Percentiles rank a stretch among this genome's conserved stretches.
phyloP scores from a whole-genome alignment of 2,329 filamentous ascomycete species.

The Hypoxylon sp. region DNA sequence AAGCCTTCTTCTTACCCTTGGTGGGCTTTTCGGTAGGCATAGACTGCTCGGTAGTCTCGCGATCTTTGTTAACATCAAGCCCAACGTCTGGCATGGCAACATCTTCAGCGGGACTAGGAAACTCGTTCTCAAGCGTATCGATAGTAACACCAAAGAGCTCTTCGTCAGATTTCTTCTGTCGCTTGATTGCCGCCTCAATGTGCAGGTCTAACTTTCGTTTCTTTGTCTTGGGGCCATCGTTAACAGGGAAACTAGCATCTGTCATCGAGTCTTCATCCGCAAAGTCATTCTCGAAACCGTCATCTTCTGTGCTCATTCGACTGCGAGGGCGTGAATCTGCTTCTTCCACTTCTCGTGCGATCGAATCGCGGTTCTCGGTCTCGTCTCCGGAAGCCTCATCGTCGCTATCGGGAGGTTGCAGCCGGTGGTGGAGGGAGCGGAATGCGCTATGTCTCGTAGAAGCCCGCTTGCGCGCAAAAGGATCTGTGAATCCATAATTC shows the following conservation, averaged over 20 bases:
- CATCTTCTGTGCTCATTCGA: conserved; percentile 72
- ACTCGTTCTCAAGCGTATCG: conserved; percentile 60
- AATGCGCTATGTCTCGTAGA: conserved; percentile 67
- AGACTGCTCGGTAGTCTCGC: conserved; percentile 53
- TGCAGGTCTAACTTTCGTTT: conserved; percentile 80
- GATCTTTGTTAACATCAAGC: conserved; percentile 56
- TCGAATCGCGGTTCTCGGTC: conserved; percentile 63
- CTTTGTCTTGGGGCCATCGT: conserved; percentile 63
- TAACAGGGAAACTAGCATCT: conserved; percentile 73
- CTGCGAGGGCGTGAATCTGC: conserved; percentile 83
- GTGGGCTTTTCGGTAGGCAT: conserved; percentile 55
- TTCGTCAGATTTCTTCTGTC: conserved; percentile 82
- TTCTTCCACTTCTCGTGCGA: conserved; percentile 82
- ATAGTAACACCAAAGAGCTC: conserved; percentile 75
- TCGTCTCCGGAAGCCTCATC: conserved; percentile 89
- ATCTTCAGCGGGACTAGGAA: conserved; percentile 60
- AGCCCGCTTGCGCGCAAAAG: conserved; percentile 71
- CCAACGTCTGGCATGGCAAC: conserved; percentile 58
- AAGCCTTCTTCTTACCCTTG: conserved; percentile 64
- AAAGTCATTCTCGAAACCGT: conserved; percentile 60
- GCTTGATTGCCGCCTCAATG: conserved; percentile 75
- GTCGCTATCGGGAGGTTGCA: conserved; percentile 77
- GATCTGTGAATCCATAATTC: conserved; percentile 72
- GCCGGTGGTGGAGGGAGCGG: conserved; percentile 81
- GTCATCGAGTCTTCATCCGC: conserved; percentile 73